Percentiles rank a stretch among this genome's conserved stretches.
These are phyloP conservation scores for Arabis hirsuta DNA, from an alignment of 345 rosid genomes.

Conservation along the genomic window DNA sequence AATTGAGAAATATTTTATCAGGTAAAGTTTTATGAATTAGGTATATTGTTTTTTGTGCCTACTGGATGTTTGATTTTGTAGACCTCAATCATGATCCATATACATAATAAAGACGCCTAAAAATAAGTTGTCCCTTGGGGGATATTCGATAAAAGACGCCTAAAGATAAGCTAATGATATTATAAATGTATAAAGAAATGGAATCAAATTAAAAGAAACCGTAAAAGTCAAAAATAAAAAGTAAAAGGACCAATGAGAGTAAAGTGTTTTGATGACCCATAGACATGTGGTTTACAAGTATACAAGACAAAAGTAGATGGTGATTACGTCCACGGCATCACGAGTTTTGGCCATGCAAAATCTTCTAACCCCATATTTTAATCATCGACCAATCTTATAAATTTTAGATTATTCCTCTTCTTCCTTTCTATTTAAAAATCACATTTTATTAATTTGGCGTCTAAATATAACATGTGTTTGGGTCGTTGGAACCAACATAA, in stretches of 20 bases:
- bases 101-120: neutral
- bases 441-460: neutral
- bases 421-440: neutral
- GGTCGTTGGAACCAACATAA: slow-evolving; percentile 30
- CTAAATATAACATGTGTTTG: slow-evolving; percentile 14
- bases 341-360: slow-evolving; percentile 36
- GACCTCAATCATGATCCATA: slow-evolving; percentile 8
- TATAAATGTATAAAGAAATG: slow-evolving; percentile 12
- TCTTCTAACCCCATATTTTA: neutral
- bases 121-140: neutral
- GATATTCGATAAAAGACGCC: slow-evolving; percentile 15
- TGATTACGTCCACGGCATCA: slow-evolving; percentile 21
- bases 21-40: neutral
- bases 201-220: slow-evolving; percentile 13
- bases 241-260: slow-evolving; percentile 22
- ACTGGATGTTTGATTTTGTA: neutral
- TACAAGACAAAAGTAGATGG: slow-evolving; percentile 27
- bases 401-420: neutral
- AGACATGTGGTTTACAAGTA: slow-evolving; percentile 34
- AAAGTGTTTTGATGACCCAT: slow-evolving; percentile 38
- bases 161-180: neutral
- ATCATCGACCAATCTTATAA: neutral
- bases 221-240: neutral
- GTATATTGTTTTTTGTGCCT: slow-evolving; percentile 21
- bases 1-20: slow-evolving; percentile 15